phyloP scores from a whole-genome alignment of 75 land plant genomes.

The Sequoiadendron giganteum region DNA sequence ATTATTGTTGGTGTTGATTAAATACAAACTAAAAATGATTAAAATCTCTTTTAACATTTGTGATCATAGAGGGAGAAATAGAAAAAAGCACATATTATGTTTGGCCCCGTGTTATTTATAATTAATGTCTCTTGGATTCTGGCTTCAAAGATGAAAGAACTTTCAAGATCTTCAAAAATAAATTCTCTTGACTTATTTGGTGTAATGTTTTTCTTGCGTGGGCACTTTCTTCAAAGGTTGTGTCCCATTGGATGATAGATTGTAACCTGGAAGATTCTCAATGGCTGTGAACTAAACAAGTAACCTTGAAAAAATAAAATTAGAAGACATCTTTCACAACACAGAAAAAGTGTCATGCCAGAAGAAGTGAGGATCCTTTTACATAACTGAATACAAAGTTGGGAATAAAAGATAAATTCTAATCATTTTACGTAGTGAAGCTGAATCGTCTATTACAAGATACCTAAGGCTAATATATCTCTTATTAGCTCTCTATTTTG shows the following conservation, averaged over 20 bases:
- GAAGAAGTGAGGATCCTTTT: not conserved
- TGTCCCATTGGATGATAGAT: not conserved
- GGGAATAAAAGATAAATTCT: not conserved
- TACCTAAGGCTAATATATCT: not conserved
- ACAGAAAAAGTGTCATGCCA: not conserved
- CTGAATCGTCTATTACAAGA: not conserved
- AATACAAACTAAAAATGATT: not conserved
- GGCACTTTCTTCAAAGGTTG: not conserved
- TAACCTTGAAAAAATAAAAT: not conserved
- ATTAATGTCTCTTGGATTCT: not conserved
- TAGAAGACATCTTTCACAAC: not conserved
- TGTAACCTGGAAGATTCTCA: not conserved
- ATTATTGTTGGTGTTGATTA: not conserved
- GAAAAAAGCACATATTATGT: not conserved
- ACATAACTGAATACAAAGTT: not conserved
- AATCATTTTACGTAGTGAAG: not conserved
- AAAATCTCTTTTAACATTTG: not conserved
- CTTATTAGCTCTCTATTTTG: not conserved
- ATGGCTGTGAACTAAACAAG: not conserved
- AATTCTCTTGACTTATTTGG: not conserved
- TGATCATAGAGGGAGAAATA: not conserved
- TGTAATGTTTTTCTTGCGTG: not conserved
- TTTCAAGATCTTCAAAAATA: not conserved
- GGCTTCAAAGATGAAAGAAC: not conserved
- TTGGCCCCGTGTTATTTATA: not conserved